Evolutionary conservation across 2,329 filamentous ascomycete genomes (phyloP), one percentile per base, ranked within the genome.

Genomic region (Didymella arachidicola): DNA sequence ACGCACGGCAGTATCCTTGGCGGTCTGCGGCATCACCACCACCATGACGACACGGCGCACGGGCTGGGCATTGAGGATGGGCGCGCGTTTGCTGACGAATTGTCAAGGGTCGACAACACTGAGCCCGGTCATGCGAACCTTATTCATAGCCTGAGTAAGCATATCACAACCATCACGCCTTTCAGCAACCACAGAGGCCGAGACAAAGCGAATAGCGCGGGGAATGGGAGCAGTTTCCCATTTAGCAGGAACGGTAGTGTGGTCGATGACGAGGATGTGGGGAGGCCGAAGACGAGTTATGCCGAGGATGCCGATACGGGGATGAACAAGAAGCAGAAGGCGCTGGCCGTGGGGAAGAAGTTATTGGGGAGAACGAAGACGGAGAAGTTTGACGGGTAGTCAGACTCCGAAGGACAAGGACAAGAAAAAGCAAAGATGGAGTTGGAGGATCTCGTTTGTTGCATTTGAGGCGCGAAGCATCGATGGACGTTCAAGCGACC

Each of bases 51-150:
- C 14, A 5, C n/a, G 6, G 22, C 18, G 2, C 65, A 64, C 16
- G 63, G 61, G 2, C 55, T 67, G 3, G 64, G 64, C 22, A 59
- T 72, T 8, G 73, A 72, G 25, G 72, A 75, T 45, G 72, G 71
- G 0, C 62, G 72, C 3, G 65, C 69, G 1, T 78, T 78, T 52
- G 75, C 75, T 2, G 75, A 78, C 39, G 75, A 78, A 51, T 46
- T 77, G 4, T 62, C 50, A 7, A 55, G 73, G 39, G 74, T 77
- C 0, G 74, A 77, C 57, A 75, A 76, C 30, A 76, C 73, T 0
- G 72, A 77, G 57, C 72, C 72, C 1, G 68, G 69, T 1, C 72
- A 72, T 44, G 72, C 69, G 4, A 74, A 72, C 27, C 65, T 77
- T n/a, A 71, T 75, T 44, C 68, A 71, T 47, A 72, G 65, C 50